phyloP scores from a whole-genome alignment of 331 rosid species.

The Telfairia occidentalis region DNA sequence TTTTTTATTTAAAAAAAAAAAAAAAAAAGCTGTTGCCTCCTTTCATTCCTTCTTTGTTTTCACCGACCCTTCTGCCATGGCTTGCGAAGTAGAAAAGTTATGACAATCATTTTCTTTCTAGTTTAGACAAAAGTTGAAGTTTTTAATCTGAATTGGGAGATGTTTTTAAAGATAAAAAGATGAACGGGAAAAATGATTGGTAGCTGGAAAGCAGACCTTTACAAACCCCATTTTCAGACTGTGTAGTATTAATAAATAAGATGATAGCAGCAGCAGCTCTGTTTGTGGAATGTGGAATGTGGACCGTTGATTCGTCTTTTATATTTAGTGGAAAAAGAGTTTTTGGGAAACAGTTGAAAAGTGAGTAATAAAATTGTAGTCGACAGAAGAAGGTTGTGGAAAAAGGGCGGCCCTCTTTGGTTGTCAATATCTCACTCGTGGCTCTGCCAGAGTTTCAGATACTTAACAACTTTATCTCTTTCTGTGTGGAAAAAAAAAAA shows the following conservation, averaged over 20 bases:
- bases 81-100: background rate
- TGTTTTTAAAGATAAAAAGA: background rate
- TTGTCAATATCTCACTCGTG: slow-evolving; percentile 33
- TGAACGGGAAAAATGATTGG: background rate
- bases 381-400: slow-evolving; percentile 21
- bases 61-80: background rate
- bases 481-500: background rate
- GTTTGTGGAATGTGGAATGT: no score
- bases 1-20: slow-evolving; percentile 8
- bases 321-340: slow-evolving; percentile 14
- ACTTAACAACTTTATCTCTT: slow-evolving; percentile 18
- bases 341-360: slow-evolving; percentile 1
- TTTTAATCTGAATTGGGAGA: background rate
- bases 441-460: slow-evolving; percentile 15
- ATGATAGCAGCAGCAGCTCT: no score
- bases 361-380: slow-evolving; percentile 1
- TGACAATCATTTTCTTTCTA: background rate
- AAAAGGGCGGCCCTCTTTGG: slow-evolving; percentile 23
- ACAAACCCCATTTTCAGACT: slow-evolving; percentile 4
- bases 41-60: background rate
- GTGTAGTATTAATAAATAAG: no score
- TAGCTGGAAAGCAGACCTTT: background rate
- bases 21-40: background rate
- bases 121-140: background rate
- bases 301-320: background rate